phyloP scores from a whole-genome alignment of 2,329 filamentous ascomycete genomes.

The Whalleya microplaca region DNA sequence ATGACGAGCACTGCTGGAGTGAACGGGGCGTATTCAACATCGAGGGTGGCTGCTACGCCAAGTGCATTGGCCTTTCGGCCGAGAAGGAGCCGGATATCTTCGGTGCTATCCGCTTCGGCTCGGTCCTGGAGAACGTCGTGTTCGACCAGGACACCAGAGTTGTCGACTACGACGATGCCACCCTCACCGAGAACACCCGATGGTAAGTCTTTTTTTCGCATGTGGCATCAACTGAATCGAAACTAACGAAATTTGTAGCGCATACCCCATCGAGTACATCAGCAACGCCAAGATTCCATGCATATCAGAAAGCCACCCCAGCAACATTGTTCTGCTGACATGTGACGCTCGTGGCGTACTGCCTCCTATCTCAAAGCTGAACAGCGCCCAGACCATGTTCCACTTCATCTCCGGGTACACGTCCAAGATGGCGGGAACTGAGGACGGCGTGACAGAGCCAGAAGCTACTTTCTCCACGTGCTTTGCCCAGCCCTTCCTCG shows the following conservation, averaged over 20 bases:
- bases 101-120: conserved; percentile 93
- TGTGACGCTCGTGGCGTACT: conserved; percentile 98
- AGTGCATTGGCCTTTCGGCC: conserved; percentile 94
- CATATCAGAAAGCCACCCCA: conserved; percentile 82
- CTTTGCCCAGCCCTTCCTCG: conserved; percentile 99
- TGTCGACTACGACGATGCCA: conserved; percentile 94
- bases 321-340: conserved; percentile 97
- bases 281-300: conserved; percentile 98
- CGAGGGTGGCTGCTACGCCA: conserved; percentile 98
- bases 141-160: conserved; percentile 88
- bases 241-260: conserved; percentile 46
- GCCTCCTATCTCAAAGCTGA: conserved; percentile 96
- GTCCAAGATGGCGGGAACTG: conserved; percentile 99
- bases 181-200: conserved; percentile 96
- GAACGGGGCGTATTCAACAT: conserved; percentile 99
- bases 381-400: conserved; percentile 97
- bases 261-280: conserved; percentile 99
- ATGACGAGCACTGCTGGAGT: conserved; percentile 99
- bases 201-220: conserved; percentile 51
- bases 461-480: conserved; percentile 99
- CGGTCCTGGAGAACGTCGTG: conserved; percentile 97
- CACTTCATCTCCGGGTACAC: conserved; percentile 99
- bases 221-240: not conserved
- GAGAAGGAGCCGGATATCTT: conserved; percentile 99
- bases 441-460: conserved; percentile 94